Evolutionary conservation across 495 filamentous ascomycete genomes (phyloP).

Genomic region (Xylaria longipes): DNA sequence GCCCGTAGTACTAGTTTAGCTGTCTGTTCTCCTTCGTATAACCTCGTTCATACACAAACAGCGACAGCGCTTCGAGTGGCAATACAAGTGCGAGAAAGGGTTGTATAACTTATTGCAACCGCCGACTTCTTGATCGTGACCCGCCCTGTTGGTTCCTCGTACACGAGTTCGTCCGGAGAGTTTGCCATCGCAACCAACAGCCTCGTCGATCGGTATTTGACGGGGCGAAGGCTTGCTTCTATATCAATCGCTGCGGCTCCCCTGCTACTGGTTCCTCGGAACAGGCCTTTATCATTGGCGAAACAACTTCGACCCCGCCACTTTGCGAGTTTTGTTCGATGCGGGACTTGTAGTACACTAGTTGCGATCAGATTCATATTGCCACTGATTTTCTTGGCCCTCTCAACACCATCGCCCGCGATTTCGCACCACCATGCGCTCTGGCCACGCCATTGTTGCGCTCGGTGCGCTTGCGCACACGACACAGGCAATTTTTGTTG

Average conservation of each 20-base stretch:
- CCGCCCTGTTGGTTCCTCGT: constrained; percentile 14
- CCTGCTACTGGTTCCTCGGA: not conserved
- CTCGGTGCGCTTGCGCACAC: constrained; percentile 16
- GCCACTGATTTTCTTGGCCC: not conserved
- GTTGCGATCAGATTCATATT: not conserved
- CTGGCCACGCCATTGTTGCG: constrained; percentile 6
- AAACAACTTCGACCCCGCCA: not conserved
- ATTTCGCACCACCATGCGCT: constrained; percentile 7
- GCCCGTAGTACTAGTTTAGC: constrained; percentile 2
- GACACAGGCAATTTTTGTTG: constrained; percentile 1
- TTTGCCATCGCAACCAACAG: not conserved
- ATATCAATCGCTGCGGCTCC: constrained; percentile 10
- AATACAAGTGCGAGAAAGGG: not conserved
- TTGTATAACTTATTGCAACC: not conserved
- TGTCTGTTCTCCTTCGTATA: constrained; percentile 6
- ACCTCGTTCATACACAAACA: constrained; percentile 4
- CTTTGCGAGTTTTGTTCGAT: not conserved
- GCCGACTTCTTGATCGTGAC: constrained; percentile 9
- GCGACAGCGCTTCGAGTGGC: constrained; percentile 18
- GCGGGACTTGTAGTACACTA: not conserved
- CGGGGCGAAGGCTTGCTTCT: not conserved
- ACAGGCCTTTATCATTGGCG: not conserved
- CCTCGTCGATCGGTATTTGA: not conserved
- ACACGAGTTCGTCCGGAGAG: not conserved
- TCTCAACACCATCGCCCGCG: not conserved